Conservation (phyloP, 2,329 filamentous ascomycete genomes). For the Tolypocladium inflatum region DNA sequence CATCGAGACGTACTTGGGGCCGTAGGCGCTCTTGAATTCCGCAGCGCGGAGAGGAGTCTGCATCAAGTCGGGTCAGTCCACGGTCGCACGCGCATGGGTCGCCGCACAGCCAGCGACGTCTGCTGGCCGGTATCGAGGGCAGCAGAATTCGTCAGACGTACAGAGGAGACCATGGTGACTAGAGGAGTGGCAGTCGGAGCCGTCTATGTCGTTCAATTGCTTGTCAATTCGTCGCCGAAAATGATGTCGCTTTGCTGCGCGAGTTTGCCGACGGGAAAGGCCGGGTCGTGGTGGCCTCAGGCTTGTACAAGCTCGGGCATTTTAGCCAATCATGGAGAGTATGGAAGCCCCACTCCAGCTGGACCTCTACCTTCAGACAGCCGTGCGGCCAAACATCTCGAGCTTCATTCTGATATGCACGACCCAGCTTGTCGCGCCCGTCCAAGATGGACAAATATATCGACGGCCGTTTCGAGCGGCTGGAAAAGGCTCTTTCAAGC, state of each 20-base stretch:
- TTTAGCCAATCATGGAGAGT: conserved; percentile 5
- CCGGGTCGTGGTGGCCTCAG: conserved; percentile 23
- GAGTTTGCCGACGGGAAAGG: conserved; percentile 25
- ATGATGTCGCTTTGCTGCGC: conserved; percentile 16
- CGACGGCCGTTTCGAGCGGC: conserved; percentile 52
- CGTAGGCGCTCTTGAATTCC: conserved; percentile 53
- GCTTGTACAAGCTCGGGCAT: conserved; percentile 7
- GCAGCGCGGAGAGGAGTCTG: conserved; percentile 38
- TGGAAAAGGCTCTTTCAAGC: conserved; percentile 56
- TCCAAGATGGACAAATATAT: conserved; percentile 51
- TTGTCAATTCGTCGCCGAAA: conserved; percentile 17
- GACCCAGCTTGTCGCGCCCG: not conserved
- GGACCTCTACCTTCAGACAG: not conserved
- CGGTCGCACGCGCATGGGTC: not conserved
- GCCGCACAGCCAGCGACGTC: not conserved
- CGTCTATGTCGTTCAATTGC: conserved; percentile 26
- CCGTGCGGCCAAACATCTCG: conserved; percentile 4
- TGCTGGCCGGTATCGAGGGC: not conserved
- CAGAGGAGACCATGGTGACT: conserved; percentile 31
- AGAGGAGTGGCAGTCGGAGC: conserved; percentile 15
- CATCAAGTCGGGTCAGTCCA: conserved; percentile 19
- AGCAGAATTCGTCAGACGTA: conserved; percentile 14
- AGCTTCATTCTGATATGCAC: not conserved
- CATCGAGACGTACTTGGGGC: conserved; percentile 47
- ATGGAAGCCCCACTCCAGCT: conserved; percentile 9